Evolutionary conservation across 2,329 filamentous ascomycete species (phyloP), one percentile per base, ranked within the genome.

Genomic region (Alternaria arborescens): DNA sequence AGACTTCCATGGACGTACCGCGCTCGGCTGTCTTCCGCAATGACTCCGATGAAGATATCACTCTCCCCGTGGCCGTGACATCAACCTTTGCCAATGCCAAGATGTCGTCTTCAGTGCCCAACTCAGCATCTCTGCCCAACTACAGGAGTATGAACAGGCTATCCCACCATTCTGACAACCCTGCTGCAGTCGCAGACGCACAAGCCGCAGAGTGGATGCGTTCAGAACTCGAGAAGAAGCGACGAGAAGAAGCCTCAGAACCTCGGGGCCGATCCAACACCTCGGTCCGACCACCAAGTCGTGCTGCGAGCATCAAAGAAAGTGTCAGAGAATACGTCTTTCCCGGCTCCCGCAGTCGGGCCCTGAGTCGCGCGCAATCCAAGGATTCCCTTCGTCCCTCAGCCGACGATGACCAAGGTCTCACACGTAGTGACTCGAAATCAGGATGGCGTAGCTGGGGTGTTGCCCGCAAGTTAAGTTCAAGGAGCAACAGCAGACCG

Each of bases 161-260:
- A 67, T 82, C 81, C 11, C 73, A 72, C 34, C 77, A 80, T 36
- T 66, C 76, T 12, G 64, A 76, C 2, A 70, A 61, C 38, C 71
- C 75, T n/a, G 69, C 73, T 2, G 75, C 77, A n/a, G 73, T 77
- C 43, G 73, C 78, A 22, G 79, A 82, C 52, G 72, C 76, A 10
- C 70, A 76, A 14, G 76, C 80, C 40, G 71, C 76, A 3, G 80
- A 82, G 40, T 81, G 80, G 80, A 82, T 82, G 79, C 77, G 76
- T 16, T 68, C 72, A 36, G 80, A 82, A 61, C 66, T 79, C 32
- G 81, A 81, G 52, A 82, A 81, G 56, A 82, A 78, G 67, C 73
- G 77, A 47, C 68, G 67, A 26, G 67, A 70, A 20, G 65, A 71
- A 16, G 58, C 61, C 11, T 62, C 67, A 2, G 67, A 74, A 12